These are phyloP conservation scores for Crithidia fasciculata DNA, from an alignment of 208 protist species.

Conservation along the genomic window DNA sequence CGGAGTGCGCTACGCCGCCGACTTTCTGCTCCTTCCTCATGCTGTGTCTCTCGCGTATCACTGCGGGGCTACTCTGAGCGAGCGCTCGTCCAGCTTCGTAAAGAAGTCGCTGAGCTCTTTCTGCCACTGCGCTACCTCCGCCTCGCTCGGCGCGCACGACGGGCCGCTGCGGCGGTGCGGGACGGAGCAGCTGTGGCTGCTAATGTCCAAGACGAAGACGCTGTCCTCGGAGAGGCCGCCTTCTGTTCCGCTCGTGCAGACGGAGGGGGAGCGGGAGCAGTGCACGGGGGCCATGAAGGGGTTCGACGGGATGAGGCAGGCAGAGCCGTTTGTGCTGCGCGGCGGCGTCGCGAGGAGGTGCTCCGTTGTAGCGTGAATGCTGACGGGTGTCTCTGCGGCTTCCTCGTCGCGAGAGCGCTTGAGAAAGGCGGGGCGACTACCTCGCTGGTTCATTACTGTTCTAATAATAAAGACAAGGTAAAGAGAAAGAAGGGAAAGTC, in stretches of 20 bases:
- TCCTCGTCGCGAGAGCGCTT: constrained; percentile 30
- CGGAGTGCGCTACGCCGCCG: not conserved
- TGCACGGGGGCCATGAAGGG: constrained; percentile 34
- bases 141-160: constrained; percentile 28
- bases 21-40: not conserved
- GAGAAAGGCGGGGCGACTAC: not conserved
- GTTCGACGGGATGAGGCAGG: constrained; percentile 29
- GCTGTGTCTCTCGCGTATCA: not conserved
- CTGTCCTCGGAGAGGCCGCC: constrained; percentile 51
- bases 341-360: constrained; percentile 38
- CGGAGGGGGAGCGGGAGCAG: constrained; percentile 36
- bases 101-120: constrained; percentile 54
- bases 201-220: constrained; percentile 42
- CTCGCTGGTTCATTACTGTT: constrained; percentile 7
- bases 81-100: constrained; percentile 39
- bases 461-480: constrained; percentile 3
- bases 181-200: constrained; percentile 20
- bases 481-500: not conserved
- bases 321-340: constrained; percentile 19
- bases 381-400: not conserved
- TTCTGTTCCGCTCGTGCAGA: constrained; percentile 44
- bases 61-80: constrained; percentile 36
- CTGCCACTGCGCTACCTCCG: constrained; percentile 47
- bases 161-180: constrained; percentile 14
- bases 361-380: constrained; percentile 5